These are phyloP conservation scores for Chrysanthemum makinoi DNA, from an alignment of 129 eudicot genomes.

Conservation along the genomic window DNA sequence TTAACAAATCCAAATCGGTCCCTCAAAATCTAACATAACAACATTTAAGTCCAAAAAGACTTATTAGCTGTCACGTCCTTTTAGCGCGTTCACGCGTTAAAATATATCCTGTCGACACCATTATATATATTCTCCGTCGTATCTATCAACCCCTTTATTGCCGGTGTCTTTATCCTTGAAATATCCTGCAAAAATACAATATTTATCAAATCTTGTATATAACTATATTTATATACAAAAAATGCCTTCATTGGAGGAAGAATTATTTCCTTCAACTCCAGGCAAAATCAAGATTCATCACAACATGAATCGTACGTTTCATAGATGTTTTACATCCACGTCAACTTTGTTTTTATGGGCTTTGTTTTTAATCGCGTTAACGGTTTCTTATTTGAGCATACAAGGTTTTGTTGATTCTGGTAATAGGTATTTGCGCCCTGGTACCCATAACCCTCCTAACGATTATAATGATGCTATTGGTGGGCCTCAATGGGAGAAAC, in stretches of 20 bases:
- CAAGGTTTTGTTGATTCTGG: constrained; percentile 62
- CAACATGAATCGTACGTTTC: constrained; percentile 46
- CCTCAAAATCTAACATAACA: not conserved
- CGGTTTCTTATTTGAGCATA: constrained; percentile 59
- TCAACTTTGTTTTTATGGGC: constrained; percentile 74
- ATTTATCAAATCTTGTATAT: not conserved
- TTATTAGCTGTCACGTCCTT: not conserved
- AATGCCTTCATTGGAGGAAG: constrained; percentile 55
- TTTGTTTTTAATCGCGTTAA: constrained; percentile 57
- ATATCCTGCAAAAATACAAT: not conserved
- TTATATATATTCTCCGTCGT: not conserved
- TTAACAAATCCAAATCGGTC: not conserved
- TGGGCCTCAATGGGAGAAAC: constrained; percentile 53
- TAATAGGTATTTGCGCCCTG: constrained; percentile 34
- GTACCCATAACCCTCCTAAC: constrained; percentile 21
- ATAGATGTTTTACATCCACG: constrained; percentile 74
- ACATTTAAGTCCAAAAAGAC: not conserved
- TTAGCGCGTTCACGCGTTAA: not conserved
- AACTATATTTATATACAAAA: not conserved
- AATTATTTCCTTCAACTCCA: constrained; percentile 71
- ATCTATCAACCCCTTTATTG: not conserved
- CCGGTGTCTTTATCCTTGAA: not conserved
- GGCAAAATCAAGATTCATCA: constrained; percentile 56
- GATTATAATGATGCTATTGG: constrained; percentile 3
- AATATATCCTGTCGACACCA: not conserved